A percentile compares a stretch with the other conserved stretches of the same genome.
Conservation (phyloP, 2,329 filamentous ascomycete species). For the Fusarium miscanthi region DNA sequence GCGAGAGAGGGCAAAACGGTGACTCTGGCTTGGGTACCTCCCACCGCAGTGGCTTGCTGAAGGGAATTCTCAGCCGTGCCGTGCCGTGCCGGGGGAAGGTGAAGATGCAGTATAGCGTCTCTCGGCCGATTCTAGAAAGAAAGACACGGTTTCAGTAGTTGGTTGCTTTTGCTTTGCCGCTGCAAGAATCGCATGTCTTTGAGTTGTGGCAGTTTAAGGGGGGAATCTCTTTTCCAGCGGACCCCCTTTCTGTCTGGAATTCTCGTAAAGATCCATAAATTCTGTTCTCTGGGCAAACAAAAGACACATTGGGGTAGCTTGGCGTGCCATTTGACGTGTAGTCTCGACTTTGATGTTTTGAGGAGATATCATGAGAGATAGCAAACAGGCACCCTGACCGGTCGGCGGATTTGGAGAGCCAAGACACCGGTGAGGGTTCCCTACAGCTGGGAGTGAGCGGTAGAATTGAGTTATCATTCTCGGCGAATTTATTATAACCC, state of each 20-base stretch:
- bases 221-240: not conserved
- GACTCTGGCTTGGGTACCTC: not conserved
- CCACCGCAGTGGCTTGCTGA: not conserved
- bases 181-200: slow-evolving; percentile 11
- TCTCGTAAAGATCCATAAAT: not conserved
- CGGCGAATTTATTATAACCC: not conserved
- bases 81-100: slow-evolving; percentile 9
- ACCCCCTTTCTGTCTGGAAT: slow-evolving; percentile 6
- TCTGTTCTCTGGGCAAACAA: not conserved
- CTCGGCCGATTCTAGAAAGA: slow-evolving; percentile 12
- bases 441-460: not conserved
- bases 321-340: not conserved
- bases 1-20: not conserved
- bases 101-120: not conserved
- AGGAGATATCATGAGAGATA: not conserved
- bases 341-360: not conserved
- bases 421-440: slow-evolving; percentile 17
- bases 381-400: slow-evolving; percentile 4
- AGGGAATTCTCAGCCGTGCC: slow-evolving; percentile 22
- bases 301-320: slow-evolving; percentile 1
- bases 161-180: not conserved
- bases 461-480: slow-evolving; percentile 15
- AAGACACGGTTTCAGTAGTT: slow-evolving; percentile 16
- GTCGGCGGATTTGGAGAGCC: slow-evolving; percentile 1
- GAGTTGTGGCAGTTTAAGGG: slow-evolving; percentile 16